Evolutionary conservation across 2,329 filamentous ascomycete genomes (phyloP), one percentile per base, ranked within the genome.

Genomic region (Fusarium marasasianum): DNA sequence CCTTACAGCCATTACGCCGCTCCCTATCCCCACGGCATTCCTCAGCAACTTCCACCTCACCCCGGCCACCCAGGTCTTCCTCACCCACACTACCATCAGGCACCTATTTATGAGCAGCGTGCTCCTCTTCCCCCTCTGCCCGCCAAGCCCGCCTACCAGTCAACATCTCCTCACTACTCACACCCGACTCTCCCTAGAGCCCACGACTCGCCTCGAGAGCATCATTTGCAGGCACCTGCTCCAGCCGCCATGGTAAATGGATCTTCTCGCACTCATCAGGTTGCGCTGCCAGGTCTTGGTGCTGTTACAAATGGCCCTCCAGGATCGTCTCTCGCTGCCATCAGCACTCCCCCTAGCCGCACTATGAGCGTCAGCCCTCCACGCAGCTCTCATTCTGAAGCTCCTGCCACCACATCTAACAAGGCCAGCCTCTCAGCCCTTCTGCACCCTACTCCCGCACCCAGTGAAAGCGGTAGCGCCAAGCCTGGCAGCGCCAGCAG

Each of bases 381-480:
- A 2, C 82, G 84, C 53, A 83, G 81, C 63, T 82, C 82, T 10
- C 81, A 85, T 63, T 79, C 82, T 8, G 69, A 78, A 29, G 70
- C 76, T 24, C 73, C 74, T 44, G 41, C 69, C 15, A 72, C 64
- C 37, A 68, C 66, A 44, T 69, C 71, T 20, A 76, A 84, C 79
- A 87, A 83, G 80, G 83, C 86, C 8, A 87, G 84, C 76, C 76
- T 89, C 11, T 86, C 87, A 13, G 84, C 84, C 22, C 81, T 89
- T 14, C 81, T 88, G n/a, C 87, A 90, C 76, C 85, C 88, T 6
- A 85, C 85, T 4, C 82, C 85, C 5, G 77, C 85, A 20, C 83
- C 79, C 68, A 86, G 86, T 55, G 87, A 86, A 79, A 83, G 84
- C 40, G 84, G 80, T 69, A 86, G 83, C 74, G 84, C 83, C 15